Base-by-base conservation (phyloP, 345 rosid genomes). In the Salix caprea region DNA sequence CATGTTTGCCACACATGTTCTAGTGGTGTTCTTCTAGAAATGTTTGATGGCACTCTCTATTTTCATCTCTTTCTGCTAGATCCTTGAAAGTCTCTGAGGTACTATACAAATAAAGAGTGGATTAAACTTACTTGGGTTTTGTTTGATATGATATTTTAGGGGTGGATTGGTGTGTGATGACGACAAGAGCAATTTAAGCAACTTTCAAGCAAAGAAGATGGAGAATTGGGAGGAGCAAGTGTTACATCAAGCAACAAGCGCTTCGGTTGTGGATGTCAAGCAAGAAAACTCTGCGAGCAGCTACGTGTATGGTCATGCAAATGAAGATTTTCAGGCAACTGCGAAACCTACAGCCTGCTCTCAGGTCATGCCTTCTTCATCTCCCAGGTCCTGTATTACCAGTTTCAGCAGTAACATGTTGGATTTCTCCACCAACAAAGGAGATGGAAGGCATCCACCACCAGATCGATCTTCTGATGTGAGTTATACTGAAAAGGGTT, bases 391-490 rank as follows among this genome's bases (percentile, higher is more conserved):
- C 52, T 88, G 94, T 60, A 84, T 90, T 73, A 88, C 96, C 28
- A 88, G 88, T 68, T 86, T 85, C 77, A 86, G 84, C 60, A 87
- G 86, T 69, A 89, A 80, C 84, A 85, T 90, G 92, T 85, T 89
- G 81, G 90, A 92, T 80, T 92, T 92, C 80, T 88, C 97, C 5
- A 79, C 85, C 82, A 85, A 70, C 76, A 86, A 89, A 68, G 69
- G 85, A 50, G 92, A 88, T 54, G 84, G 78, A n/a, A 90, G 88
- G 81, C 92, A 85, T 76, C 89, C 91, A 1, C 87, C 85, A 13
- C 90, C 88, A 23, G 95, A 90, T 86, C 91, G 90, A 76, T 86
- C 93, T 75, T 84, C 91, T 46, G 97, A 92, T 92, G 98, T 94
- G 69, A 67, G 65, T 30, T 4, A 34, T 12, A 71, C 13, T 8